Percentiles rank a stretch among this genome's conserved stretches.
Evolutionary conservation across 805 yeast species (phyloP).

Genomic region (Komagataella pseudopastoris): DNA sequence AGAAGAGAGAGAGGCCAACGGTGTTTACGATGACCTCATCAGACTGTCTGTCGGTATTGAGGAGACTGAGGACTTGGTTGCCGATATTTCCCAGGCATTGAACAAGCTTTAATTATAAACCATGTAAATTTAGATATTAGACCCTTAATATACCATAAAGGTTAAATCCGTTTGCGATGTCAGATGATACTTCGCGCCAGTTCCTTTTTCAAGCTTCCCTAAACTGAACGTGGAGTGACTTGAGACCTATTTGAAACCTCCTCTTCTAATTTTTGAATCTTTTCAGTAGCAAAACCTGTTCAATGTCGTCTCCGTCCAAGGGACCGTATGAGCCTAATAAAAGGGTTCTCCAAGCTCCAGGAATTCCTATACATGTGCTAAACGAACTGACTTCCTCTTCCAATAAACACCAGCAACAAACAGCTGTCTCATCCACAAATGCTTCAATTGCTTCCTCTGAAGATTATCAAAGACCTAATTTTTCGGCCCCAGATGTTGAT

Average conservation of each 20-base stretch:
- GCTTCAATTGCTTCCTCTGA: conserved; percentile 15
- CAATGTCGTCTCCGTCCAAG: neutral
- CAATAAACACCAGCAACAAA: neutral
- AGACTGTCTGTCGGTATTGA: conserved; percentile 84
- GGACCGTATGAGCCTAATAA: neutral
- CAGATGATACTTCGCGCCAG: neutral
- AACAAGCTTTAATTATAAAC: neutral
- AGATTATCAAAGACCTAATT: conserved; percentile 10
- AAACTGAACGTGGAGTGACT: neutral
- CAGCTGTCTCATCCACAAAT: conserved; percentile 9
- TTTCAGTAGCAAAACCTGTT: neutral
- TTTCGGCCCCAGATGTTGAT: neutral
- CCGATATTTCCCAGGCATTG: conserved; percentile 61
- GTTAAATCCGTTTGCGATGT: neutral
- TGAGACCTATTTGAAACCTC: neutral
- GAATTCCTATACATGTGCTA: neutral
- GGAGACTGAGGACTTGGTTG: conserved; percentile 63
- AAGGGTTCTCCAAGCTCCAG: neutral
- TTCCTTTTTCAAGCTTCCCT: neutral
- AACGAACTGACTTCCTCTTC: neutral
- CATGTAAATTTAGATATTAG: neutral
- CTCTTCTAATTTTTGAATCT: neutral
- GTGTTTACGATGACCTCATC: conserved; percentile 71
- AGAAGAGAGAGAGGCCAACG: conserved; percentile 63
- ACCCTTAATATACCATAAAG: neutral